These are phyloP conservation scores for Ammopiptanthus mongolicus DNA, from an alignment of 306 rosid species.

Conservation along the genomic window DNA sequence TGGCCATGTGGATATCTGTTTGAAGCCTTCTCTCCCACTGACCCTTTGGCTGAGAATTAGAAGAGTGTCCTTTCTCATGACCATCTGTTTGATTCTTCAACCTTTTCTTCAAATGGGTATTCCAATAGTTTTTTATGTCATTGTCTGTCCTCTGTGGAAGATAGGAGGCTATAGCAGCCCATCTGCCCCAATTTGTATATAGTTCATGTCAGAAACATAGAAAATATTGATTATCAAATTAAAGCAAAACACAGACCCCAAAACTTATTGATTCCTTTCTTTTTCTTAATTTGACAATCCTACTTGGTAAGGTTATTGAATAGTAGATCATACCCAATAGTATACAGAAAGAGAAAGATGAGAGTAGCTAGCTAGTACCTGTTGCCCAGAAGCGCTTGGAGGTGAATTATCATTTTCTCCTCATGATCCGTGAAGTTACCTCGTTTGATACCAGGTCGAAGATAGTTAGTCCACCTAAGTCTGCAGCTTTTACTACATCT, in stretches of 20 bases:
- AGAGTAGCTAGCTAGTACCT: slow-evolving; percentile 33
- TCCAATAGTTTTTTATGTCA: slow-evolving; percentile 67
- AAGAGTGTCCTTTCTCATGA: slow-evolving; percentile 4
- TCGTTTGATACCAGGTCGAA: slow-evolving; percentile 80
- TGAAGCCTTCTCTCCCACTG: slow-evolving; percentile 98
- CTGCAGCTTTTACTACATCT: slow-evolving; percentile 97
- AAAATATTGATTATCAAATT: background rate
- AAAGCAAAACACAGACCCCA: background rate
- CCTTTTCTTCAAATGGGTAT: slow-evolving; percentile 60
- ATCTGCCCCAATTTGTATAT: slow-evolving; percentile 29
- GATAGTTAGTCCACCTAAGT: slow-evolving; percentile 91
- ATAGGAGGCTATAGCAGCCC: slow-evolving; percentile 81
- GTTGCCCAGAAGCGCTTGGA: slow-evolving; percentile 87
- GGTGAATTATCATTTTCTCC: slow-evolving; percentile 86
- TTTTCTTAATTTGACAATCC: background rate
- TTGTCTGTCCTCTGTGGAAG: slow-evolving; percentile 71
- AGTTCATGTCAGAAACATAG: background rate
- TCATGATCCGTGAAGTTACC: slow-evolving; percentile 72
- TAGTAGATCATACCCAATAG: background rate
- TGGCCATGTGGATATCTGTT: slow-evolving; percentile 89
- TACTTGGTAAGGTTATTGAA: background rate
- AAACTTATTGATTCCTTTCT: background rate
- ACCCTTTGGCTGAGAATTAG: slow-evolving; percentile 48
- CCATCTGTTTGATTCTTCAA: slow-evolving; percentile 26
- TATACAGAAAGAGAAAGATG: background rate